Evolutionary conservation across 495 filamentous ascomycete genomes (phyloP).

Genomic region (Tirmania nivea): DNA sequence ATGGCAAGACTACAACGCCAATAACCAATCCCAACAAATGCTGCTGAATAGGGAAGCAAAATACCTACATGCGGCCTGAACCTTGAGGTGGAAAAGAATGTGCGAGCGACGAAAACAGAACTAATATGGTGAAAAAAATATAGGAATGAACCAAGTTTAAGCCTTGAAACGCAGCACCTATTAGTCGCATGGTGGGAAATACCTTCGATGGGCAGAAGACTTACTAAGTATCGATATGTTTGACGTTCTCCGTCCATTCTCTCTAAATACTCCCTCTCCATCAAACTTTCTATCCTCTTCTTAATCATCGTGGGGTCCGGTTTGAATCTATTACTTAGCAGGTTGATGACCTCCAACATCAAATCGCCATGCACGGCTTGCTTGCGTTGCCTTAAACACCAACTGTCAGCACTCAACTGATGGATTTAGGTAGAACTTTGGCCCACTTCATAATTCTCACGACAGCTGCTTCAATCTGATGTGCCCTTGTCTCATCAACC

Average conservation of each 20-base stretch:
- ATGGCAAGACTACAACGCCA: too few relatives aligned
- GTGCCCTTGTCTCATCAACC: constrained; percentile 55
- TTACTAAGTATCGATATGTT: constrained; percentile 54
- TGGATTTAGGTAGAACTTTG: constrained; percentile 4
- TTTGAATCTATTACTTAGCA: constrained; percentile 58
- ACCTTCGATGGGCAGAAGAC: neutral
- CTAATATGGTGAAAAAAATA: too few relatives aligned
- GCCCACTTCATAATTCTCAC: constrained; percentile 68
- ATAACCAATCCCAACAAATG: too few relatives aligned
- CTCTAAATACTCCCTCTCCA: constrained; percentile 86
- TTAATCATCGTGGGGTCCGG: constrained; percentile 87
- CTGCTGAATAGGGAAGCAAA: too few relatives aligned
- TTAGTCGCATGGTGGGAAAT: too few relatives aligned
- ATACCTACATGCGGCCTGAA: too few relatives aligned
- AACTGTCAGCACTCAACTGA: neutral
- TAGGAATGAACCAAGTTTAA: too few relatives aligned
- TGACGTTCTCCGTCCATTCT: constrained; percentile 46
- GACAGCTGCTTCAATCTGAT: constrained; percentile 68
- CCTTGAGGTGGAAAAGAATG: too few relatives aligned
- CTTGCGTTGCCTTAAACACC: constrained; percentile 57
- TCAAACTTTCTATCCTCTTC: constrained; percentile 76
- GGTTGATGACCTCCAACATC: constrained; percentile 61
- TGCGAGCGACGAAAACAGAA: too few relatives aligned
- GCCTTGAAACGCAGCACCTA: too few relatives aligned
- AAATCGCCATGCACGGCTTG: constrained; percentile 58